A percentile compares a stretch with the other conserved stretches of the same genome.
These are phyloP conservation scores for Euphorbia schlechtendalii DNA, from an alignment of 441 rosid genomes.

Conservation along the genomic window DNA sequence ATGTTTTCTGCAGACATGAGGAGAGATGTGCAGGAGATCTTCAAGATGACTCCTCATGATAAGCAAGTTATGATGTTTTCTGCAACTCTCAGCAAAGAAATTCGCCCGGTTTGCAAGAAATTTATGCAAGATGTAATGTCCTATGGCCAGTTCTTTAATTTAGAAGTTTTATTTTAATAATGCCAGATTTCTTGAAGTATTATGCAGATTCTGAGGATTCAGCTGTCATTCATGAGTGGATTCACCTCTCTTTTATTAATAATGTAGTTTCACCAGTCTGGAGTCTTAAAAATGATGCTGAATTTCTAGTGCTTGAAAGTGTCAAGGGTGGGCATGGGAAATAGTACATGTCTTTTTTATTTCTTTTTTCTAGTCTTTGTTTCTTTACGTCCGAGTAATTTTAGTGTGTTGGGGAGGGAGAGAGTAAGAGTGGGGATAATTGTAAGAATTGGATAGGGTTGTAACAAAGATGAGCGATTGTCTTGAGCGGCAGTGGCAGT, in stretches of 20 bases:
- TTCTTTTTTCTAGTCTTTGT: background rate
- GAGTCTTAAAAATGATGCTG: background rate
- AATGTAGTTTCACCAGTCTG: conserved; percentile 18
- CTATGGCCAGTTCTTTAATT: conserved; percentile 57
- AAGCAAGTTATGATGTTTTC: conserved; percentile 99
- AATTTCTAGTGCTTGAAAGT: conserved; percentile 8
- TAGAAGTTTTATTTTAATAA: conserved; percentile 39
- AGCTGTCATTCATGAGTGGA: conserved; percentile 23
- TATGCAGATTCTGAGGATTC: conserved; percentile 20
- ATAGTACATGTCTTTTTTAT: background rate
- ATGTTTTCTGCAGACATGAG: conserved; percentile 68
- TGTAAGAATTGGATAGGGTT: conserved; percentile 6
- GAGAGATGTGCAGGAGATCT: conserved; percentile 95
- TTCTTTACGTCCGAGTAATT: conserved; percentile 6
- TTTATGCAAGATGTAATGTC: conserved; percentile 99
- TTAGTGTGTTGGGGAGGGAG: conserved; percentile 7
- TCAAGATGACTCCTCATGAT: conserved; percentile 97
- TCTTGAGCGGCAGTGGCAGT: conserved; percentile 23
- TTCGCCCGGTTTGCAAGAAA: conserved; percentile 98
- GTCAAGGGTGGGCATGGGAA: background rate
- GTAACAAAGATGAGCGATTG: conserved; percentile 6
- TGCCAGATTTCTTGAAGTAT: conserved; percentile 37
- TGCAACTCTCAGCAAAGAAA: conserved; percentile 99
- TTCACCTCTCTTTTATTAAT: conserved; percentile 15
- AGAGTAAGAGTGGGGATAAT: background rate